Conservation (phyloP, 2,329 filamentous ascomycete genomes). For the Diaporthe longicolla region DNA sequence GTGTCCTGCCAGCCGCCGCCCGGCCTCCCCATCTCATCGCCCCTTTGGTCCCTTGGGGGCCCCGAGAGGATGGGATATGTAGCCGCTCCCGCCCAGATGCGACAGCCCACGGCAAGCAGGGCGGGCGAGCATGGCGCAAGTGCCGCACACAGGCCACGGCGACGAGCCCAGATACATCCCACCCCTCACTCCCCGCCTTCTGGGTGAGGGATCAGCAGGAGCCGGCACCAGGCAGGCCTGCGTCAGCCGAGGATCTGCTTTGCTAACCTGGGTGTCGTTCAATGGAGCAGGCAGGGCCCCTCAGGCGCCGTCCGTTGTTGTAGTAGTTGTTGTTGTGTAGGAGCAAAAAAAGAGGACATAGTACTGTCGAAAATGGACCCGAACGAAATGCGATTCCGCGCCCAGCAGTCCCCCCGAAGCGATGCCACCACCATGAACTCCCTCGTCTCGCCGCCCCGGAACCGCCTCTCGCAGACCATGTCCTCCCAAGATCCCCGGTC, state of each 20-base stretch:
- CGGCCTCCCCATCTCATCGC: conserved; percentile 6
- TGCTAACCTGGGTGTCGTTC: conserved; percentile 44
- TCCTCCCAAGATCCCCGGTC: conserved; percentile 78
- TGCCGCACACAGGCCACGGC: conserved; percentile 26
- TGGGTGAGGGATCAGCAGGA: conserved; percentile 37
- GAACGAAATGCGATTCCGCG: conserved; percentile 80
- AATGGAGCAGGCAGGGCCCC: conserved; percentile 55
- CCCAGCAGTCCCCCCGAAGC: conserved; percentile 82
- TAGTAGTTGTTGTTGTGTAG: conserved; percentile 47
- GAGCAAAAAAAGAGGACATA: conserved; percentile 56
- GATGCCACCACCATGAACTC: conserved; percentile 82
- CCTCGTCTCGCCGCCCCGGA: conserved; percentile 81
- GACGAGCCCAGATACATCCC: conserved; percentile 37
- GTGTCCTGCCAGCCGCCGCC: conserved; percentile 23
- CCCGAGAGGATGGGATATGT: background rate
- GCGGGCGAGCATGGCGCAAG: conserved; percentile 1
- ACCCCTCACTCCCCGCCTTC: conserved; percentile 28
- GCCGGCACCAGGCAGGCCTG: conserved; percentile 35
- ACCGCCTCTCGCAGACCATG: conserved; percentile 72
- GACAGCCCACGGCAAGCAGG: background rate
- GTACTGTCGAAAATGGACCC: conserved; percentile 72
- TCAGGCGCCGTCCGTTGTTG: conserved; percentile 53
- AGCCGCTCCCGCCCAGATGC: conserved; percentile 1
- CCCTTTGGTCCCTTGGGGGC: background rate
- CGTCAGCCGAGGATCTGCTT: conserved; percentile 27